A percentile compares a stretch with the other conserved stretches of the same genome.
phyloP scores from a whole-genome alignment of 805 yeast genomes.

The Candida endomychidarum region DNA sequence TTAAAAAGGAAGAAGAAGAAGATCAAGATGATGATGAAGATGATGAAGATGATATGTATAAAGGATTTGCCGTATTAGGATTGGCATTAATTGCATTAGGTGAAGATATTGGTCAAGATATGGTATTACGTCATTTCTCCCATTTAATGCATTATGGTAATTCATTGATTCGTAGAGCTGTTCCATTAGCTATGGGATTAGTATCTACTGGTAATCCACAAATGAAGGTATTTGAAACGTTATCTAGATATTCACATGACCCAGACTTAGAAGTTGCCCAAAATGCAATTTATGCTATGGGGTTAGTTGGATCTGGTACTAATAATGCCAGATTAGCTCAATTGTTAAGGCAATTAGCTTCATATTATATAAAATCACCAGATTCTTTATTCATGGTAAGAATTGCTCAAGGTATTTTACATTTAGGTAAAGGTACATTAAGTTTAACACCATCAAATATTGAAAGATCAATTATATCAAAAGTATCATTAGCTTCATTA shows the following conservation, averaged over 20 bases:
- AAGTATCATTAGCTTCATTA: constrained; percentile 86
- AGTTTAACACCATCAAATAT: constrained; percentile 86
- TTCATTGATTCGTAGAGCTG: constrained; percentile 85
- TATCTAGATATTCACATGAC: constrained; percentile 95
- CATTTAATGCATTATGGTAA: constrained; percentile 98
- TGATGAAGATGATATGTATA: constrained; percentile 58
- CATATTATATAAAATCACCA: constrained; percentile 86
- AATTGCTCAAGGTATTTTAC: constrained; percentile 91
- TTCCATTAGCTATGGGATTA: constrained; percentile 97
- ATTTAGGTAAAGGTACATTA: constrained; percentile 94
- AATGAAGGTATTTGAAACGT: constrained; percentile 94
- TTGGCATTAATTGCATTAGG: constrained; percentile 95
- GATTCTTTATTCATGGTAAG: constrained; percentile 91
- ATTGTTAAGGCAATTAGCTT: constrained; percentile 89
- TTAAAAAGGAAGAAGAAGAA: constrained; percentile 25
- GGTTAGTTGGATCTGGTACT: constrained; percentile 97
- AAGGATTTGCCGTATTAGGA: constrained; percentile 92
- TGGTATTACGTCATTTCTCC: constrained; percentile 95
- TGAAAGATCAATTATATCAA: constrained; percentile 83
- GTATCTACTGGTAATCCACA: constrained; percentile 92
- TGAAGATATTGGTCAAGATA: constrained; percentile 95
- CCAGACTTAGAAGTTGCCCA: constrained; percentile 90
- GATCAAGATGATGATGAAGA: constrained; percentile 31
- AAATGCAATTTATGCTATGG: constrained; percentile 96
- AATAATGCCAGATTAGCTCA: constrained; percentile 98